Percentiles rank a stretch among this genome's conserved stretches.
These are phyloP conservation scores for Suillus occidentalis DNA, from an alignment of 768 basidiomycete genomes.

Conservation along the genomic window DNA sequence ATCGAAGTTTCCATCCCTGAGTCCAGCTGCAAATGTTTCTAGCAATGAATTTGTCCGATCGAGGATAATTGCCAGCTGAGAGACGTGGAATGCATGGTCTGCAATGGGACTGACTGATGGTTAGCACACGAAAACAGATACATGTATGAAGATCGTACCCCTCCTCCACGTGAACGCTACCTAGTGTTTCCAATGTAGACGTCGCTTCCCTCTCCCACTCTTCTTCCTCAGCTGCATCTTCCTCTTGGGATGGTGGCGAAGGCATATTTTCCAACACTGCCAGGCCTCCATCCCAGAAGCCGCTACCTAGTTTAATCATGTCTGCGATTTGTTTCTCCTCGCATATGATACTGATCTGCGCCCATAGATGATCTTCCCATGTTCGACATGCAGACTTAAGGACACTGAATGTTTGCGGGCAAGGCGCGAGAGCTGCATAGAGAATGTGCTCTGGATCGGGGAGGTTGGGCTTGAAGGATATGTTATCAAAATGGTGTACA, in stretches of 20 bases:
- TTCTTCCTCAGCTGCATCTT: conserved; percentile 43
- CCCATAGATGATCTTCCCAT: conserved; percentile 98
- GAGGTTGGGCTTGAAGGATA: conserved; percentile 46
- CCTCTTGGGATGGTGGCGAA: conserved; percentile 21
- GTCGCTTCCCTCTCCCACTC: conserved; percentile 70
- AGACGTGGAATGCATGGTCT: conserved; percentile 77
- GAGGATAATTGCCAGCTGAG: conserved; percentile 78
- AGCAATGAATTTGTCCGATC: conserved; percentile 68
- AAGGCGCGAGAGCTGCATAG: conserved; percentile 83
- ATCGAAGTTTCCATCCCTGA: conserved; percentile 52
- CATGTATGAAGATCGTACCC: conserved; percentile 45
- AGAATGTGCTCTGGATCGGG: conserved; percentile 78
- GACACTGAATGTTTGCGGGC: conserved; percentile 58
- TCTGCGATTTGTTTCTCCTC: conserved; percentile 78
- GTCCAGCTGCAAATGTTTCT: conserved; percentile 60
- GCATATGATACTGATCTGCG: conserved; percentile 75
- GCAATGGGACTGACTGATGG: conserved; percentile 48
- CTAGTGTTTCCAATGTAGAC: conserved; percentile 55
- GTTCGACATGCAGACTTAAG: conserved; percentile 77
- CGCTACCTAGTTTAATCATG: conserved; percentile 60
- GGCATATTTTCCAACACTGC: conserved; percentile 44
- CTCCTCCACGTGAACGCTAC: conserved; percentile 58
- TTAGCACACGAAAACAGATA: conserved; percentile 7
- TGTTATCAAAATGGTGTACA: not conserved
- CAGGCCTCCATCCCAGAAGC: conserved; percentile 78